A percentile compares a stretch with the other conserved stretches of the same genome.
Evolutionary conservation across 345 rosid genomes (phyloP).

Genomic region (Moringa oleifera): DNA sequence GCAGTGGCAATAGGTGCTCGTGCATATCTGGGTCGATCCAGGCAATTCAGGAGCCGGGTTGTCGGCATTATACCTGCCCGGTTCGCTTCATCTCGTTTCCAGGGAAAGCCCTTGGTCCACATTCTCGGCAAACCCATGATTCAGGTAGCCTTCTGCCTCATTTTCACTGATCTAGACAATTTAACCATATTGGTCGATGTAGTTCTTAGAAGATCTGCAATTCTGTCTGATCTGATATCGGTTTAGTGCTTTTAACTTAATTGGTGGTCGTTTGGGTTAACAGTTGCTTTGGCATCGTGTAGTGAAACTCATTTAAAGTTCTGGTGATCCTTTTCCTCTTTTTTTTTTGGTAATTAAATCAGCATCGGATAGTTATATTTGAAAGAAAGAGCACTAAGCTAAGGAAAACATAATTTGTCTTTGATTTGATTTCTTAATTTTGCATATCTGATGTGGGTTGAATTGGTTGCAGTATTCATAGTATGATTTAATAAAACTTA

Average conservation of each 20-base stretch:
- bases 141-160: conserved; percentile 46
- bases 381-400: too few species aligned
- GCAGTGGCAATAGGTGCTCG: conserved; percentile 62
- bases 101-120: conserved; percentile 81
- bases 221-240: neutral
- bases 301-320: neutral
- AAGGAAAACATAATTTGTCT: too few species aligned
- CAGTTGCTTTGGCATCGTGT: neutral
- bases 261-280: too few species aligned
- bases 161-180: neutral
- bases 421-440: too few species aligned
- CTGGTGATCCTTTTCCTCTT: neutral
- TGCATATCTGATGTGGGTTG: too few species aligned
- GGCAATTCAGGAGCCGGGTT: conserved; percentile 67
- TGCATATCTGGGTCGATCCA: conserved; percentile 50
- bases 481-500: too few species aligned
- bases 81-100: conserved; percentile 81
- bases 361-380: neutral
- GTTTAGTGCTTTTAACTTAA: too few species aligned
- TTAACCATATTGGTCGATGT: too few species aligned
- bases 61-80: conserved; percentile 97
- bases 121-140: conserved; percentile 99
- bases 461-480: too few species aligned
- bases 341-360: too few species aligned
- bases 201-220: too few species aligned